A percentile compares a stretch with the other conserved stretches of the same genome.
These are phyloP conservation scores for Lichtheimia corymbifera DNA, from an alignment of 371 early-diverging fungal genomes.

Conservation along the genomic window DNA sequence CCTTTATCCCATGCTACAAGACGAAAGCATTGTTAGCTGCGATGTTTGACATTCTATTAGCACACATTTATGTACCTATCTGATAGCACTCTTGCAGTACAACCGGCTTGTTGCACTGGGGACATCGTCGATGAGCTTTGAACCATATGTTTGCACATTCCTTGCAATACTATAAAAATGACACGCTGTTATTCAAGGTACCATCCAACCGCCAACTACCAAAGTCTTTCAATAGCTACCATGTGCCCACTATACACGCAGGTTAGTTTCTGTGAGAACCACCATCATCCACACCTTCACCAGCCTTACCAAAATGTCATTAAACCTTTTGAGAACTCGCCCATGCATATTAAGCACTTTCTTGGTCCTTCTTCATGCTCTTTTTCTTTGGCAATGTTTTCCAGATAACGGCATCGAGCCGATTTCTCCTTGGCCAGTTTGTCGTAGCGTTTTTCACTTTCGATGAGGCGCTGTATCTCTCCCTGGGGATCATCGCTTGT, in stretches of 20 bases:
- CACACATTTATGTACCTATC: conserved; percentile 15
- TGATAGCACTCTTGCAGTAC: conserved; percentile 28
- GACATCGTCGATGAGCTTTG: conserved; percentile 24
- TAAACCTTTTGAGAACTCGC: conserved; percentile 48
- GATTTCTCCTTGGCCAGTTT: conserved; percentile 28
- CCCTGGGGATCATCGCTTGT: conserved; percentile 23
- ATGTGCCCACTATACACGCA: conserved; percentile 29
- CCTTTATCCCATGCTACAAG: neutral
- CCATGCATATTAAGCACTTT: conserved; percentile 62
- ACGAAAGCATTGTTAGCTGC: no score
- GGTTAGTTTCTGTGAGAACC: neutral
- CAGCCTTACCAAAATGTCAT: conserved; percentile 60
- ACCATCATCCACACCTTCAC: conserved; percentile 2
- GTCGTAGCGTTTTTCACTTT: conserved; percentile 23
- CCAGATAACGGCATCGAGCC: conserved; percentile 44
- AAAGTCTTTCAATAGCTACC: conserved; percentile 3
- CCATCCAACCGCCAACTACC: neutral
- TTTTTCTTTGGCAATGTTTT: conserved; percentile 33
- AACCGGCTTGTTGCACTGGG: conserved; percentile 32
- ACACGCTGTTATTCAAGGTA: neutral
- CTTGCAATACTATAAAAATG: conserved; percentile 27
- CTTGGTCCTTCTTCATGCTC: conserved; percentile 18
- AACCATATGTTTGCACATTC: conserved; percentile 36
- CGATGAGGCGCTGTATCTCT: conserved; percentile 27
- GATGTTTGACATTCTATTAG: no score